Evolutionary conservation across 352 stramenopile genomes (phyloP).

Genomic region (Pythium vanterpoolii): DNA sequence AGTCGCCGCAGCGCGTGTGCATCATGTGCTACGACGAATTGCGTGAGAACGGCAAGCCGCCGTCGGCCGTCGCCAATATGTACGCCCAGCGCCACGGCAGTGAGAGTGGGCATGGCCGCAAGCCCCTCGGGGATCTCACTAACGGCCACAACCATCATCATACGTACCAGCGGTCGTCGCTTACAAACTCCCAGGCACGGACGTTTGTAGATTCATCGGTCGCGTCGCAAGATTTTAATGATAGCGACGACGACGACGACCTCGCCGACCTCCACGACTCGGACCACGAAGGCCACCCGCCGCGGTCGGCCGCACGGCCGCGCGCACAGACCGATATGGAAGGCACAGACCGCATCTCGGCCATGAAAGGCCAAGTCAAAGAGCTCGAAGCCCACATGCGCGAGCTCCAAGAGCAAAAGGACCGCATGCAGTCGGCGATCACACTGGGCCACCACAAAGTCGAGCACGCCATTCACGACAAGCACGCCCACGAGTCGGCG

Average conservation of each 20-base stretch:
- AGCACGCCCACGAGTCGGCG: conserved; percentile 30
- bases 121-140: conserved; percentile 14
- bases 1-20: conserved; percentile 68
- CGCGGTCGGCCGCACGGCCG: conserved; percentile 29
- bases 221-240: conserved; percentile 24
- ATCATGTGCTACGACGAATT: conserved; percentile 81
- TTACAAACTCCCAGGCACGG: conserved; percentile 18
- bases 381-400: conserved; percentile 67
- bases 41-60: conserved; percentile 60
- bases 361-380: conserved; percentile 67
- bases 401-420: conserved; percentile 56
- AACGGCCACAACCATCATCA: background rate
- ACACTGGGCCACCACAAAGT: conserved; percentile 39
- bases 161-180: conserved; percentile 17
- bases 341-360: conserved; percentile 40
- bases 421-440: conserved; percentile 52
- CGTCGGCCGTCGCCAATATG: conserved; percentile 76
- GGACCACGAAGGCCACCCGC: background rate
- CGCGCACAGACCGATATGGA: conserved; percentile 68
- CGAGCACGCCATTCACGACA: conserved; percentile 37
- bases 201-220: conserved; percentile 21
- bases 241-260: conserved; percentile 26
- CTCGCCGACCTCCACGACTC: conserved; percentile 1
- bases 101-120: conserved; percentile 17
- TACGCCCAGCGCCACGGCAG: conserved; percentile 32